Percentiles rank a stretch among this genome's conserved stretches.
phyloP scores from a whole-genome alignment of 1,139 yeast species.

The Candida freyschussii region DNA sequence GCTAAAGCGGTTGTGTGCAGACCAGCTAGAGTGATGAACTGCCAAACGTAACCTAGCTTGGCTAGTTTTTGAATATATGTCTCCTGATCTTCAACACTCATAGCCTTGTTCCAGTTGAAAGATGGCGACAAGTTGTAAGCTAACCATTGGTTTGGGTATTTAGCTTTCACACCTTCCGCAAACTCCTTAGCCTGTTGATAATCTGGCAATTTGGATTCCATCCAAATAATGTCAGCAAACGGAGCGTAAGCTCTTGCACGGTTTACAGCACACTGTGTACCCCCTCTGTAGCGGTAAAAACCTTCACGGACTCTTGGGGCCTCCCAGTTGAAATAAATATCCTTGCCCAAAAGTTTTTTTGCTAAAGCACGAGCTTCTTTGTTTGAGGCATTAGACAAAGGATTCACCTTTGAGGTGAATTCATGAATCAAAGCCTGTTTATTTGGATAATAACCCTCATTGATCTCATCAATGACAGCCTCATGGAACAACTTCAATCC shows the following conservation, averaged over 20 bases:
- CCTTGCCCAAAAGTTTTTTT: conserved; percentile 72
- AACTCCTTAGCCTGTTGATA: conserved; percentile 91
- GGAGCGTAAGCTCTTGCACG: conserved; percentile 97
- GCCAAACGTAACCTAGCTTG: conserved; percentile 94
- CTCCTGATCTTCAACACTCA: conserved; percentile 82
- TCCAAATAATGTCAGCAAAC: conserved; percentile 95
- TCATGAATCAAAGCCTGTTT: conserved; percentile 61
- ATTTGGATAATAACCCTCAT: conserved; percentile 52
- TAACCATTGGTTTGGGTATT: conserved; percentile 87
- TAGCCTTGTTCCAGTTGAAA: conserved; percentile 96
- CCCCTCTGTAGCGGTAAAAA: conserved; percentile 93
- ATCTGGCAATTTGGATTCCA: conserved; percentile 97
- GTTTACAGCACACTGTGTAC: conserved; percentile 96
- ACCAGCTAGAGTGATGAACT: conserved; percentile 96
- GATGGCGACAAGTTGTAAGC: conserved; percentile 96
- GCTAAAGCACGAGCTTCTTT: conserved; percentile 80
- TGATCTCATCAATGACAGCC: conserved; percentile 84
- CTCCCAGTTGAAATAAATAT: conserved; percentile 92
- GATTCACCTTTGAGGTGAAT: conserved; percentile 67
- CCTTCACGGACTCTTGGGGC: conserved; percentile 96
- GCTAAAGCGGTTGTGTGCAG: conserved; percentile 95
- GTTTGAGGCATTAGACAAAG: conserved; percentile 70
- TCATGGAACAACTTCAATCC: conserved; percentile 86
- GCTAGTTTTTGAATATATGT: conserved; percentile 87
- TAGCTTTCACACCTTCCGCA: conserved; percentile 82